Conservation (phyloP, 176 grass and related monocot genomes). For the Aegilops longissima region DNA sequence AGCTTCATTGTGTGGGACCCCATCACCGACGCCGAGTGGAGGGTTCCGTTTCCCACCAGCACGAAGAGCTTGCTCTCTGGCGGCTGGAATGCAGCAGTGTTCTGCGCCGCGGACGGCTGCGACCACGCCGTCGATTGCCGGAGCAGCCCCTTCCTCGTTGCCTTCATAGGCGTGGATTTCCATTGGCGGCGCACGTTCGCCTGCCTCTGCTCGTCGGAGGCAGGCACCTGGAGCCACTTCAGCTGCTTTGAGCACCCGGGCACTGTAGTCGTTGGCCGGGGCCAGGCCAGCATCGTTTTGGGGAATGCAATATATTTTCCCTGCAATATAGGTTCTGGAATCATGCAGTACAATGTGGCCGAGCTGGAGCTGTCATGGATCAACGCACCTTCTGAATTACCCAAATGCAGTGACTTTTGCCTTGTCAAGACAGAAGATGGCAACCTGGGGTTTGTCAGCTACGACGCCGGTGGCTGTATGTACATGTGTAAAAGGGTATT, state of each 20-base stretch:
- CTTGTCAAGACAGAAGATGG: not conserved
- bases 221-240: not conserved
- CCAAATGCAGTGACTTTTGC: too few relatives aligned
- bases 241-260: not conserved
- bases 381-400: not conserved
- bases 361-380: not conserved
- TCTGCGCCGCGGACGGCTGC: not conserved
- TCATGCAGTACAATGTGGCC: not conserved
- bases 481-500: not conserved
- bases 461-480: too few relatives aligned
- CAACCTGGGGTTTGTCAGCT: too few relatives aligned
- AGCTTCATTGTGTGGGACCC: not conserved
- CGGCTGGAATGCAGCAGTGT: not conserved
- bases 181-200: not conserved
- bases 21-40: not conserved
- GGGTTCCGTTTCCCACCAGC: not conserved
- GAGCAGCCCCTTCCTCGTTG: not conserved
- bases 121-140: not conserved
- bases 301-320: not conserved
- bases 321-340: not conserved
- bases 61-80: not conserved
- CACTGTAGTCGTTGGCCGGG: too few relatives aligned
- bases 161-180: not conserved
- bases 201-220: not conserved
- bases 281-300: not conserved